phyloP scores from a whole-genome alignment of 495 filamentous ascomycete genomes.

The Margaritispora aquatica region DNA sequence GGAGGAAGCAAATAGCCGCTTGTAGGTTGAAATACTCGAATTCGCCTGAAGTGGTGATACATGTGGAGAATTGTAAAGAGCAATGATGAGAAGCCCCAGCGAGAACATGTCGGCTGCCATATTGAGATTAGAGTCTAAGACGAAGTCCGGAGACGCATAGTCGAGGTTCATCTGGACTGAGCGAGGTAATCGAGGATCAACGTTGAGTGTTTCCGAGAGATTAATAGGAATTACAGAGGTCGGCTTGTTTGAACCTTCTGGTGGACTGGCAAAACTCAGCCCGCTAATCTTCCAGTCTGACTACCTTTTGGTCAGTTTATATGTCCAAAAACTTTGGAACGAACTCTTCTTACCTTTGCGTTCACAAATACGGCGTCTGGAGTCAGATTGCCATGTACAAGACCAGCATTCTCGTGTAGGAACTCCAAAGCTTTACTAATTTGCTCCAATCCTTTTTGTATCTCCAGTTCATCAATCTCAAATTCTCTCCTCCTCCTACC shows the following conservation, averaged over 20 bases:
- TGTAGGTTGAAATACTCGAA: conserved; percentile 72
- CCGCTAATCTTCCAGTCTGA: conserved; percentile 98
- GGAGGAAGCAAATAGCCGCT: conserved; percentile 68
- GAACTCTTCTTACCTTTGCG: conserved; percentile 58
- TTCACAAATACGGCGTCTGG: conserved; percentile 95
- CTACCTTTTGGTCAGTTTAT: conserved; percentile 31
- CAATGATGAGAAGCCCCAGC: conserved; percentile 78
- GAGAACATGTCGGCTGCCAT: conserved; percentile 85
- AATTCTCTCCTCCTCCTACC: conserved; percentile 69
- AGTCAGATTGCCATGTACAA: conserved; percentile 91
- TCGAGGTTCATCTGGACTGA: conserved; percentile 87
- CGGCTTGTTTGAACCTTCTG: conserved; percentile 59
- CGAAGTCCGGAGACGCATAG: conserved; percentile 90
- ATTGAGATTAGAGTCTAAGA: conserved; percentile 78
- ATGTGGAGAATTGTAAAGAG: conserved; percentile 91
- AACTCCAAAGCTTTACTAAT: conserved; percentile 94
- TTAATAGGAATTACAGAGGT: conserved; percentile 68
- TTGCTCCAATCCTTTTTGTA: conserved; percentile 92
- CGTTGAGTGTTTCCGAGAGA: conserved; percentile 75
- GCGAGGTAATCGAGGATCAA: conserved; percentile 75
- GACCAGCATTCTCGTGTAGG: conserved; percentile 87
- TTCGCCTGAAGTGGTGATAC: conserved; percentile 76
- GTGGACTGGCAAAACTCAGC: conserved; percentile 78
- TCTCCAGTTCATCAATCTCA: conserved; percentile 95
- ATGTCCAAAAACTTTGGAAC: no score